A percentile compares a stretch with the other conserved stretches of the same genome.
Evolutionary conservation across 2,329 filamentous ascomycete species (phyloP).

Genomic region (Verticillium albo-atrum): DNA sequence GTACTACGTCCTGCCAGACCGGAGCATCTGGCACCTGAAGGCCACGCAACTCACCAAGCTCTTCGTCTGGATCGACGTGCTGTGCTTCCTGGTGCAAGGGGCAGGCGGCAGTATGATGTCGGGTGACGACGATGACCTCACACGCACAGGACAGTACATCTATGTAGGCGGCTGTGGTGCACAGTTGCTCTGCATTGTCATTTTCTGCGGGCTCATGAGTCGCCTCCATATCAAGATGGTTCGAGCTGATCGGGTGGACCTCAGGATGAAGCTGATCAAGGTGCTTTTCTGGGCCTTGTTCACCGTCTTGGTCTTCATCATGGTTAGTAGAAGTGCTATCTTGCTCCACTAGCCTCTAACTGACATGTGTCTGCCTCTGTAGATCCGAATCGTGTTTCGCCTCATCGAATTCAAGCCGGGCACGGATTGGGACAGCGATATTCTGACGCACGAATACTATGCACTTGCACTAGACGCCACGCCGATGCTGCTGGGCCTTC

Average conservation of each 20-base stretch:
- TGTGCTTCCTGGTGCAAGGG: conserved; percentile 41
- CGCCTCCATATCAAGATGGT: conserved; percentile 26
- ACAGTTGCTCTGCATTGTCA: conserved; percentile 30
- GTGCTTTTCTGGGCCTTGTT: conserved; percentile 28
- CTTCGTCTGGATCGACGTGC: conserved; percentile 44
- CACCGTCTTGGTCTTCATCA: conserved; percentile 27
- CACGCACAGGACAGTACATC: conserved; percentile 33
- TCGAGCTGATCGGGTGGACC: conserved; percentile 14
- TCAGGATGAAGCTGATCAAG: conserved; percentile 22
- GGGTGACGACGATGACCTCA: conserved; percentile 14
- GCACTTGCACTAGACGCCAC: conserved; percentile 46
- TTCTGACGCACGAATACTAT: conserved; percentile 48
- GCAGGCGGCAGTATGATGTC: conserved; percentile 32
- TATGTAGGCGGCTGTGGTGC: conserved; percentile 19
- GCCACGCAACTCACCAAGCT: conserved; percentile 33
- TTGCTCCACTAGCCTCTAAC: background rate
- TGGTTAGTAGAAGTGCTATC: conserved; percentile 19
- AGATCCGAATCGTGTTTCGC: conserved; percentile 57
- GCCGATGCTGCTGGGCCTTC: conserved; percentile 47
- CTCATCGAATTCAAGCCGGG: conserved; percentile 51
- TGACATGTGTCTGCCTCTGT: conserved; percentile 1
- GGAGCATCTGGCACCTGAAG: conserved; percentile 28
- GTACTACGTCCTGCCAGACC: conserved; percentile 31
- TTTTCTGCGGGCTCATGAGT: conserved; percentile 29
- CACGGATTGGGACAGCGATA: conserved; percentile 32